Percentiles rank a stretch among this genome's conserved stretches.
Conservation (phyloP, 2,329 filamentous ascomycete genomes). For the Mollisiaceae sp. region DNA sequence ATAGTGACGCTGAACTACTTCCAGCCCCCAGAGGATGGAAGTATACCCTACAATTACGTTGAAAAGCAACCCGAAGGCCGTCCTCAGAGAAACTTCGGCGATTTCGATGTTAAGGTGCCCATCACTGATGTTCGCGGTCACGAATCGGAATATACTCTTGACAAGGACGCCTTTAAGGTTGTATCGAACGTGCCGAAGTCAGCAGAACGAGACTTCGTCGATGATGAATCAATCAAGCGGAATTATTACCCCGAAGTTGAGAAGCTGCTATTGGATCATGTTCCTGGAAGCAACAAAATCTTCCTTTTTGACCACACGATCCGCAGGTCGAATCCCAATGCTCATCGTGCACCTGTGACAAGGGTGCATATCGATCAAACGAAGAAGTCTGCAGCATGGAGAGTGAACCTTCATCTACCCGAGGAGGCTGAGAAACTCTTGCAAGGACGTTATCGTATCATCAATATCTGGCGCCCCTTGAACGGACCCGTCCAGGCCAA, state of each 20-base stretch:
- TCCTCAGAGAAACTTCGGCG: constrained; percentile 40
- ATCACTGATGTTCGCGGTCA: constrained; percentile 77
- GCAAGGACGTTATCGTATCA: constrained; percentile 74
- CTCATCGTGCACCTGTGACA: constrained; percentile 71
- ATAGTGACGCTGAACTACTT: constrained; percentile 59
- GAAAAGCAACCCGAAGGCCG: constrained; percentile 42
- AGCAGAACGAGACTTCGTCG: constrained; percentile 64
- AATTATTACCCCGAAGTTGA: constrained; percentile 89
- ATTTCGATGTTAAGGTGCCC: constrained; percentile 38
- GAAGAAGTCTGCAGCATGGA: constrained; percentile 63
- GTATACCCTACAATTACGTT: constrained; percentile 61
- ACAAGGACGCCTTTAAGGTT: constrained; percentile 76
- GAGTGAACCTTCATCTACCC: constrained; percentile 70
- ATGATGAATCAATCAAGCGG: constrained; percentile 70
- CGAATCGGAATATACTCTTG: constrained; percentile 69
- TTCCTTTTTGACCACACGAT: constrained; percentile 89
- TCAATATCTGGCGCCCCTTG: constrained; percentile 76
- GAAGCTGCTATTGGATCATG: constrained; percentile 66
- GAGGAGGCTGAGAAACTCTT: constrained; percentile 72
- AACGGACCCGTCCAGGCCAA: constrained; percentile 41
- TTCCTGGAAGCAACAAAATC: constrained; percentile 70
- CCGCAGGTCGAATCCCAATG: constrained; percentile 64
- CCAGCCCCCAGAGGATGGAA: constrained; percentile 56
- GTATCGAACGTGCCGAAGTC: constrained; percentile 62
- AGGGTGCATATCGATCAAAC: constrained; percentile 87